Evolutionary conservation across 768 basidiomycete species (phyloP).

Genomic region (Fomitopsis serialis): DNA sequence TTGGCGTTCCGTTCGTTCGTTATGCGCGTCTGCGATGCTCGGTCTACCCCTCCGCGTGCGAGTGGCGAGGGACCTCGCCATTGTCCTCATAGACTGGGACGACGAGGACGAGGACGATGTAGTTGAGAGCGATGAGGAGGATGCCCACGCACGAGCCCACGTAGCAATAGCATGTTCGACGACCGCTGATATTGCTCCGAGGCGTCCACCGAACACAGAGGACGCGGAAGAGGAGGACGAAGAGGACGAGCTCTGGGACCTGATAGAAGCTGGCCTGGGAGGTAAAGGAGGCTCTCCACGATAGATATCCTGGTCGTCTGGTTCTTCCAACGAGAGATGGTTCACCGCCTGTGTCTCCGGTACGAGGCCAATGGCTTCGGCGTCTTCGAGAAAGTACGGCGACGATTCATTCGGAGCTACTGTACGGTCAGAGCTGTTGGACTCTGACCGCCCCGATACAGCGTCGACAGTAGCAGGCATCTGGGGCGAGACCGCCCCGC

Average conservation of each 20-base stretch:
- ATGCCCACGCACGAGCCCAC: slow-evolving; percentile 56
- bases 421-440: background rate
- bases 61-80: slow-evolving; percentile 17
- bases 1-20: slow-evolving; percentile 50
- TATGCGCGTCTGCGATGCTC: slow-evolving; percentile 46
- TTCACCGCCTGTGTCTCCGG: background rate
- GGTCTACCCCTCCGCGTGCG: slow-evolving; percentile 42
- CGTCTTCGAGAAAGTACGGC: background rate
- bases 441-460: background rate
- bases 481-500: slow-evolving; percentile 1
- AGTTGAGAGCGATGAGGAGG: slow-evolving; percentile 37
- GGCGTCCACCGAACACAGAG: slow-evolving; percentile 26
- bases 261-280: slow-evolving; percentile 22
- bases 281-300: slow-evolving; percentile 43
- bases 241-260: slow-evolving; percentile 24
- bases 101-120: slow-evolving; percentile 38
- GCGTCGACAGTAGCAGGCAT: background rate
- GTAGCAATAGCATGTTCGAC: slow-evolving; percentile 67
- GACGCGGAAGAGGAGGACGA: slow-evolving; percentile 36
- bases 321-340: slow-evolving; percentile 5
- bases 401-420: background rate
- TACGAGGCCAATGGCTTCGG: background rate
- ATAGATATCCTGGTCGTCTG: slow-evolving; percentile 51
- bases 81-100: slow-evolving; percentile 27
- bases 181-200: slow-evolving; percentile 41